Conservation (phyloP, 1,284 basidiomycete genomes). For the Termitomyces sp. region DNA sequence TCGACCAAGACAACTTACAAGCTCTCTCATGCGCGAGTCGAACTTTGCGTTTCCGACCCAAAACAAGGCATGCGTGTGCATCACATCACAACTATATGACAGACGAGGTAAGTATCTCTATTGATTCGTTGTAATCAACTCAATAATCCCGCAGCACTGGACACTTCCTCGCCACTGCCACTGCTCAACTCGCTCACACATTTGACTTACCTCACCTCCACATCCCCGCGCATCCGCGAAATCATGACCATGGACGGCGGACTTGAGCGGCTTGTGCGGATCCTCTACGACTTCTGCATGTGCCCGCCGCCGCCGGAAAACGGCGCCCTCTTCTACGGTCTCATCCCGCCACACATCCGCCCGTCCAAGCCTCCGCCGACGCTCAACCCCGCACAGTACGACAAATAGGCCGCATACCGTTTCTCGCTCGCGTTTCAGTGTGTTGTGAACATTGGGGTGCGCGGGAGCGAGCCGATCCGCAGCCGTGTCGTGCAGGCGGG, state of each 20-base stretch:
- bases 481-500: slow-evolving; percentile 95
- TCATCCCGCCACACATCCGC: slow-evolving; percentile 54
- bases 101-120: slow-evolving; percentile 69
- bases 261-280: slow-evolving; percentile 90
- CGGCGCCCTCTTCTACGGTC: slow-evolving; percentile 67
- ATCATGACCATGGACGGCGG: slow-evolving; percentile 98
- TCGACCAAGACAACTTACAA: too few species aligned
- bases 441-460: slow-evolving; percentile 95
- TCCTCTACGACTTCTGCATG: slow-evolving; percentile 83
- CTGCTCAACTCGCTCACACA: slow-evolving; percentile 97
- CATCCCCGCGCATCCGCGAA: slow-evolving; percentile 95
- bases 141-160: slow-evolving; percentile 63
- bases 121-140: too few species aligned
- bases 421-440: slow-evolving; percentile 95
- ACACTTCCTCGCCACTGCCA: slow-evolving; percentile 86
- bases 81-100: slow-evolving; percentile 94
- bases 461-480: slow-evolving; percentile 90
- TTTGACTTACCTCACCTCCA: slow-evolving; percentile 95
- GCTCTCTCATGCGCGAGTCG: slow-evolving; percentile 86
- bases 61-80: slow-evolving; percentile 93
- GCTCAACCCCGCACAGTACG: slow-evolving; percentile 65
- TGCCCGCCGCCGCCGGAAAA: slow-evolving; percentile 74
- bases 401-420: slow-evolving; percentile 80
- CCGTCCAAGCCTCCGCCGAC: slow-evolving; percentile 50
- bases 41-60: slow-evolving; percentile 95